Evolutionary conservation across 2,329 filamentous ascomycete species (phyloP), one percentile per base, ranked within the genome.

Genomic region (Arthrobotrys conoides): DNA sequence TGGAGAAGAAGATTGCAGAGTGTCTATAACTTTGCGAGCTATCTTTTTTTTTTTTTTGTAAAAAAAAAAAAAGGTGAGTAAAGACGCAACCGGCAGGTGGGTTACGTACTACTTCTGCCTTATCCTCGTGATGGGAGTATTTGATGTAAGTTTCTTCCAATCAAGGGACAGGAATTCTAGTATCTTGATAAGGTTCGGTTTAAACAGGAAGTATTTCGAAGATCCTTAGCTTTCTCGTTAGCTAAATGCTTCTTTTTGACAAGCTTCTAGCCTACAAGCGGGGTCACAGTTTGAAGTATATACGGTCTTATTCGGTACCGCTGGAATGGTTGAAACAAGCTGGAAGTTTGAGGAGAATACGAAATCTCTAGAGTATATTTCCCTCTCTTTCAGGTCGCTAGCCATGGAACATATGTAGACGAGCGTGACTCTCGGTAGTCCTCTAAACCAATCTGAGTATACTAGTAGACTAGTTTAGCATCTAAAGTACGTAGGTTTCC

Each of bases 1-100:
- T 44, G 20, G 36, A n/a, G 36, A 22, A 22, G 20, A 18, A n/a
- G 30, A 38, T n/a, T n/a, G n/a, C n/a, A n/a, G n/a, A n/a, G 27
- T 30, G 27, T 30, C 6, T 30, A 30, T 30, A 59, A 36, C 1
- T 14, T 30, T 16, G 36, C 20, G 10, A 44, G 12, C 12, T 12
- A 27, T n/a, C 33, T 8, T 5, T 44, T 18, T 44, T n/a, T n/a
- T n/a, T n/a, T n/a, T n/a, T n/a, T 46, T 18, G 6, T n/a, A 16
- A 16, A 9, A 46, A 46, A 41, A 18, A 14, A 41, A 38, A 44
- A 44, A 16, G 24, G 16, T 36, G 53, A 18, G 22, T 20, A 27
- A 36, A 51, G 61, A 65, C 57, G 57, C 57, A 61, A 61, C 57
- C 57, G 57, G 57, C 20, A 61, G 57, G 57, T 44, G 12, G 12